Evolutionary conservation across 148 eudicot genomes (phyloP).

Genomic region (Vaccinium macrocarpon): DNA sequence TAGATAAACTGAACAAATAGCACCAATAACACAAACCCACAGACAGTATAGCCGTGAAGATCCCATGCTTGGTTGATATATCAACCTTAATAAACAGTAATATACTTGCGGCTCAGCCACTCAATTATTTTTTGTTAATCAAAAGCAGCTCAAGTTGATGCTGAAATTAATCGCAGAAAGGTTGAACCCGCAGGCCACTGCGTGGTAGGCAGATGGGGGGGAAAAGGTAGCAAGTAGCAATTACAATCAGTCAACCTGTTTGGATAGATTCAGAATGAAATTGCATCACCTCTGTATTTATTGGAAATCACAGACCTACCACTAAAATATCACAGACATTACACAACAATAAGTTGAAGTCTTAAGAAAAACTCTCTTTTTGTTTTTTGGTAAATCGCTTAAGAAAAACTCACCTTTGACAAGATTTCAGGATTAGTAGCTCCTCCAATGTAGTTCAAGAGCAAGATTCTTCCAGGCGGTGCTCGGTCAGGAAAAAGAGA

Average conservation of each 20-base stretch:
- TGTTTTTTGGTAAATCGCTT: too few species aligned
- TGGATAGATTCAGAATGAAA: background rate
- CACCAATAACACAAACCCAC: background rate
- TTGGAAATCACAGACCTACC: background rate
- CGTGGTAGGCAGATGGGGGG: background rate
- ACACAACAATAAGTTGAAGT: background rate
- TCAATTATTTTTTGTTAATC: too few species aligned
- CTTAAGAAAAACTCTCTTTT: constrained; percentile 5
- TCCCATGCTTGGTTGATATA: background rate
- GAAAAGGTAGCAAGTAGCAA: background rate
- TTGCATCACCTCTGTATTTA: background rate
- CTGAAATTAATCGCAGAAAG: background rate
- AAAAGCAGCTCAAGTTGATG: background rate
- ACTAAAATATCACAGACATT: background rate
- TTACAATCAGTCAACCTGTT: constrained; percentile 10
- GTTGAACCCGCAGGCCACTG: background rate
- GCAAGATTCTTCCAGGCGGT: constrained; percentile 70
- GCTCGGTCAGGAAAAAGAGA: constrained; percentile 89
- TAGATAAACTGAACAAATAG: background rate
- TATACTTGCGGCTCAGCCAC: background rate
- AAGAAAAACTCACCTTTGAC: constrained; percentile 41
- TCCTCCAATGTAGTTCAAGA: constrained; percentile 83
- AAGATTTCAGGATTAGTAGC: constrained; percentile 71
- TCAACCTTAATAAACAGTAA: background rate
- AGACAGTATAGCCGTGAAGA: background rate